Evolutionary conservation across 169 alveolate genomes (phyloP).

Genomic region (Plasmodium knowlesi): DNA sequence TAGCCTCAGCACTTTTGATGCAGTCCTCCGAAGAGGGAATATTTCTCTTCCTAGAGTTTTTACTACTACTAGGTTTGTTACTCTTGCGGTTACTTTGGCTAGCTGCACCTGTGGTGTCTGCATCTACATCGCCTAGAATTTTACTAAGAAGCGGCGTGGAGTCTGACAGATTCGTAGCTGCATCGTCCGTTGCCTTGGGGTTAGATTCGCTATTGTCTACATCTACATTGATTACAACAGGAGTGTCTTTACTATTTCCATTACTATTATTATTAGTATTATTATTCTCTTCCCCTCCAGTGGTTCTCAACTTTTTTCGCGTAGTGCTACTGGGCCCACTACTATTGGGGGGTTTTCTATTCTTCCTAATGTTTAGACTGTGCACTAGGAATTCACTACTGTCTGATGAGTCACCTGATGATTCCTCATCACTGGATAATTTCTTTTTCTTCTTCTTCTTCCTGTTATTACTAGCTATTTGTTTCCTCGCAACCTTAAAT

Average conservation of each 20-base stretch:
- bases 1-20: not conserved
- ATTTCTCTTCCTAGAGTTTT: slow-evolving; percentile 2
- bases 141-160: slow-evolving; percentile 12
- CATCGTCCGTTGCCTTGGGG: slow-evolving; percentile 6
- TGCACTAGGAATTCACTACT: slow-evolving; percentile 65
- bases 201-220: slow-evolving; percentile 12
- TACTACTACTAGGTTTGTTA: slow-evolving; percentile 7
- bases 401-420: slow-evolving; percentile 67
- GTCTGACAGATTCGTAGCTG: not conserved
- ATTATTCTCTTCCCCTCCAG: not conserved
- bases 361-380: slow-evolving; percentile 37
- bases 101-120: no score
- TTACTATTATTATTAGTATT: not conserved
- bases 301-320: slow-evolving; percentile 34
- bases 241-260: no score
- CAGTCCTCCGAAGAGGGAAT: not conserved
- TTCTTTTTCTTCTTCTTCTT: slow-evolving; percentile 61
- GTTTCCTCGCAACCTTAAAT: slow-evolving; percentile 64
- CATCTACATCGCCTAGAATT: not conserved
- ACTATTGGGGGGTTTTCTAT: not conserved
- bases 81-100: not conserved
- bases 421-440: slow-evolving; percentile 46
- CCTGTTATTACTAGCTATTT: slow-evolving; percentile 5
- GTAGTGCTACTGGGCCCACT: slow-evolving; percentile 5
- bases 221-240: not conserved